Percentiles rank a stretch among this genome's conserved stretches.
Evolutionary conservation across 768 basidiomycete species (phyloP).

Genomic region (Suillus occidentalis): DNA sequence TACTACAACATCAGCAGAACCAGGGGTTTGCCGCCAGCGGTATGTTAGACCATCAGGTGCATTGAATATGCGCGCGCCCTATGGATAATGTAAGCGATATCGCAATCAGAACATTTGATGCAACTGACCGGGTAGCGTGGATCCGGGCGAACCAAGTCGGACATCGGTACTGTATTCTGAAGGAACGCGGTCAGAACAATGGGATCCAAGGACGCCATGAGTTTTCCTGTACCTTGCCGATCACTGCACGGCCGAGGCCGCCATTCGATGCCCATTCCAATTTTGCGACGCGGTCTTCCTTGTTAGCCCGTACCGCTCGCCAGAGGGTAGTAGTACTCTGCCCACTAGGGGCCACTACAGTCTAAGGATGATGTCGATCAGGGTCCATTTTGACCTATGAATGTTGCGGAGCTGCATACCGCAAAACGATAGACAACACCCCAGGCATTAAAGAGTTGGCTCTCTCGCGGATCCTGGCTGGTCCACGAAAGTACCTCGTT

Average conservation of each 20-base stretch:
- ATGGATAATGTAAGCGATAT: slow-evolving; percentile 18
- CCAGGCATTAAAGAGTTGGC: slow-evolving; percentile 78
- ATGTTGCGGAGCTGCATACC: slow-evolving; percentile 39
- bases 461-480: slow-evolving; percentile 82
- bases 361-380: slow-evolving; percentile 45
- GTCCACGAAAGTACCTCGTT: slow-evolving; percentile 86
- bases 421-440: slow-evolving; percentile 81
- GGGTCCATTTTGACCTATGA: slow-evolving; percentile 21
- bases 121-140: slow-evolving; percentile 56
- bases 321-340: slow-evolving; percentile 76
- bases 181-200: slow-evolving; percentile 28
- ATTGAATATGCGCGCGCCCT: slow-evolving; percentile 71
- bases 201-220: slow-evolving; percentile 14
- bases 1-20: slow-evolving; percentile 59
- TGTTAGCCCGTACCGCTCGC: slow-evolving; percentile 79
- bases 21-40: slow-evolving; percentile 73
- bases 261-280: slow-evolving; percentile 86
- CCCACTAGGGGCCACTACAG: slow-evolving; percentile 59
- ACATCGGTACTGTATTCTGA: slow-evolving; percentile 78
- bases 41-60: slow-evolving; percentile 83
- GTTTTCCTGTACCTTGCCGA: slow-evolving; percentile 65
- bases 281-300: slow-evolving; percentile 85
- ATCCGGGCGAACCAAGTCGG: slow-evolving; percentile 76
- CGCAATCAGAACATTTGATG: slow-evolving; percentile 9
- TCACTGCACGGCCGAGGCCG: slow-evolving; percentile 79